phyloP scores from a whole-genome alignment of 2,329 filamentous ascomycete species.

The Trichoderma atrobrunneum region DNA sequence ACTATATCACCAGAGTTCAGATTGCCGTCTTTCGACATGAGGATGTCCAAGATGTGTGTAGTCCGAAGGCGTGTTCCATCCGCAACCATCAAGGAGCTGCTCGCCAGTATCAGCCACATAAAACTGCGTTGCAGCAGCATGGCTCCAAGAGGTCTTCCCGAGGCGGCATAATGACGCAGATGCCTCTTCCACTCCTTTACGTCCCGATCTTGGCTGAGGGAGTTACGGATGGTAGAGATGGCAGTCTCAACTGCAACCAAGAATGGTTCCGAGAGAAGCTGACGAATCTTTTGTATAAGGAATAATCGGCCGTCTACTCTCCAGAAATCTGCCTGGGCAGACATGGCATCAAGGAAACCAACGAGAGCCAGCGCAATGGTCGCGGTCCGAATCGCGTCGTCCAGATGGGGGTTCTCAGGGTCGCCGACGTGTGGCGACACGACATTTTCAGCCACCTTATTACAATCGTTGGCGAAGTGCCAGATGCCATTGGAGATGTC shows the following conservation, averaged over 20 bases:
- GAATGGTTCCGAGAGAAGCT: constrained; percentile 78
- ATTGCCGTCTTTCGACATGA: constrained; percentile 58
- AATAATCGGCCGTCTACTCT: constrained; percentile 67
- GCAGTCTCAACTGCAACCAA: constrained; percentile 84
- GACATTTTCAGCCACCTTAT: constrained; percentile 56
- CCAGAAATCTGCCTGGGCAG: constrained; percentile 80
- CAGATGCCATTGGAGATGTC: constrained; percentile 65
- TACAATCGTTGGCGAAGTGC: constrained; percentile 70
- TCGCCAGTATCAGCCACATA: constrained; percentile 77
- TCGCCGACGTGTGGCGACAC: constrained; percentile 53
- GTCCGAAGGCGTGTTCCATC: constrained; percentile 58
- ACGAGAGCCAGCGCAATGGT: constrained; percentile 81
- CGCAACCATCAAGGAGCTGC: constrained; percentile 69
- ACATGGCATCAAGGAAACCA: constrained; percentile 82
- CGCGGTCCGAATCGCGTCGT: constrained; percentile 66
- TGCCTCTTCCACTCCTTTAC: constrained; percentile 86
- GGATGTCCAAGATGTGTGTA: constrained; percentile 68
- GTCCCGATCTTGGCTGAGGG: constrained; percentile 60
- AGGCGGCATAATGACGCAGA: constrained; percentile 75
- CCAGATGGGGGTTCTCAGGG: constrained; percentile 57
- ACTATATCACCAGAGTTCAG: constrained; percentile 44
- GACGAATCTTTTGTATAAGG: constrained; percentile 68
- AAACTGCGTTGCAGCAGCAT: constrained; percentile 90
- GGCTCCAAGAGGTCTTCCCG: constrained; percentile 78
- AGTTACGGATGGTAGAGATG: constrained; percentile 85